phyloP scores from a whole-genome alignment of 2,329 filamentous ascomycete genomes.

The Metarhizium guizhouense region DNA sequence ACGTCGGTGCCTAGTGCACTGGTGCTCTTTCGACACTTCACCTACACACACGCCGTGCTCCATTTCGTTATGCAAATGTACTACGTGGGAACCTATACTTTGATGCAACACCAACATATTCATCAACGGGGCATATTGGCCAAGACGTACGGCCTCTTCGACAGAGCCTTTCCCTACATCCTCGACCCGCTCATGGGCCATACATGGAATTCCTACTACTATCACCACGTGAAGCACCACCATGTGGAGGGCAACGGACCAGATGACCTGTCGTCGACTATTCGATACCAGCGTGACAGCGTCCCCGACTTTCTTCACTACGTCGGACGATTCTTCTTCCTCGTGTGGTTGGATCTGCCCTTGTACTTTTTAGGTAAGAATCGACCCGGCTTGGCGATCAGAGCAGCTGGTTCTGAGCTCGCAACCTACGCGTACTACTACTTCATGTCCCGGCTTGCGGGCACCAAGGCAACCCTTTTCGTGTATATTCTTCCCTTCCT shows the following conservation, averaged over 20 bases:
- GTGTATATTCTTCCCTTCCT: conserved; percentile 50
- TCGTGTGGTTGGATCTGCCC: conserved; percentile 68
- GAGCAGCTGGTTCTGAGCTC: conserved; percentile 53
- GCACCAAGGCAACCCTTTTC: too few species aligned
- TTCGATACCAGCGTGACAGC: conserved; percentile 67
- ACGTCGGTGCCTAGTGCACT: conserved; percentile 63
- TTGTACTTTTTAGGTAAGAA: conserved; percentile 60
- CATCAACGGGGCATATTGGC: conserved; percentile 63
- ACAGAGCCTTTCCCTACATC: conserved; percentile 62
- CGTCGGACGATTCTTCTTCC: conserved; percentile 61
- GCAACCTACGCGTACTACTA: conserved; percentile 44
- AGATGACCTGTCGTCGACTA: conserved; percentile 65
- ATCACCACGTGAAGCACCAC: conserved; percentile 80
- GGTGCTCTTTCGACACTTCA: conserved; percentile 56
- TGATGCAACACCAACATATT: conserved; percentile 81
- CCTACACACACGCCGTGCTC: conserved; percentile 55
- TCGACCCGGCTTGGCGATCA: conserved; percentile 44
- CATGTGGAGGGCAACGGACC: conserved; percentile 76
- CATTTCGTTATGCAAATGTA: conserved; percentile 58
- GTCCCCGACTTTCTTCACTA: conserved; percentile 60
- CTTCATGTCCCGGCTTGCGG: conserved; percentile 28
- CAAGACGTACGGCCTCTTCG: conserved; percentile 45
- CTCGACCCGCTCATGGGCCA: conserved; percentile 71
- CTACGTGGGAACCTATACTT: conserved; percentile 65
- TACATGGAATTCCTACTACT: conserved; percentile 79